These are phyloP conservation scores for Panicum hallii DNA, from an alignment of 202 grass and related monocot species.

Conservation along the genomic window DNA sequence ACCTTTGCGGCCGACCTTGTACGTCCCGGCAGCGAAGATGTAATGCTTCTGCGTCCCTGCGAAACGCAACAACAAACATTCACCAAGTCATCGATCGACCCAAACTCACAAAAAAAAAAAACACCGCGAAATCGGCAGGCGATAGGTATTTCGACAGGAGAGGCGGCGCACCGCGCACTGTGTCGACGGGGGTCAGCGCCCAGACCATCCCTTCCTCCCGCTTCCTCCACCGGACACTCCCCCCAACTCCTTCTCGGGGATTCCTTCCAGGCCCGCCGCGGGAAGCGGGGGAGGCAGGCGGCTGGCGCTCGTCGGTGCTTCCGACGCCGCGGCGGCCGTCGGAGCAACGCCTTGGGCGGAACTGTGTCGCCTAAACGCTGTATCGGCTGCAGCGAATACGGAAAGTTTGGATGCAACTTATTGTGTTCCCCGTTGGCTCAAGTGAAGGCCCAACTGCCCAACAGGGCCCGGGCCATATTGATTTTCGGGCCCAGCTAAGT, in stretches of 20 bases:
- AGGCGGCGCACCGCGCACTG: slow-evolving; percentile 56
- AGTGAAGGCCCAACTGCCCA: background rate
- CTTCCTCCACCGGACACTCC: background rate
- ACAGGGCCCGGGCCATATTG: background rate
- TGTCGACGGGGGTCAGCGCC: slow-evolving; percentile 70
- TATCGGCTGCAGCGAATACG: background rate
- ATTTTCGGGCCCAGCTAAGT: background rate
- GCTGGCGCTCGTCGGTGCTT: slow-evolving; percentile 3
- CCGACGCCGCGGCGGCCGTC: slow-evolving; percentile 30
- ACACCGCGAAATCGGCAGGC: background rate
- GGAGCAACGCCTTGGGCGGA: background rate
- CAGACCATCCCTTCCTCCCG: slow-evolving; percentile 67
- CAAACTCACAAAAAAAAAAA: slow-evolving; percentile 5
- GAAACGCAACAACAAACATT: slow-evolving; percentile 33
- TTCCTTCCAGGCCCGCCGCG: background rate
- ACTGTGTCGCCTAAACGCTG: slow-evolving; percentile 3
- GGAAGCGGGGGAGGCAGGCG: background rate
- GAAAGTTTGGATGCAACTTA: background rate
- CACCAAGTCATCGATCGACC: background rate
- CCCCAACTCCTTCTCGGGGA: background rate
- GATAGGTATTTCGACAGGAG: background rate
- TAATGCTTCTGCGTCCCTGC: slow-evolving; percentile 72
- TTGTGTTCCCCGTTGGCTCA: background rate
- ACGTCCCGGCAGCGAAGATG: slow-evolving; percentile 79
- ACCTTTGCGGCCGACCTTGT: slow-evolving; percentile 98